phyloP scores from a whole-genome alignment of 176 grass and related monocot species.

The Oryza coarctata region DNA sequence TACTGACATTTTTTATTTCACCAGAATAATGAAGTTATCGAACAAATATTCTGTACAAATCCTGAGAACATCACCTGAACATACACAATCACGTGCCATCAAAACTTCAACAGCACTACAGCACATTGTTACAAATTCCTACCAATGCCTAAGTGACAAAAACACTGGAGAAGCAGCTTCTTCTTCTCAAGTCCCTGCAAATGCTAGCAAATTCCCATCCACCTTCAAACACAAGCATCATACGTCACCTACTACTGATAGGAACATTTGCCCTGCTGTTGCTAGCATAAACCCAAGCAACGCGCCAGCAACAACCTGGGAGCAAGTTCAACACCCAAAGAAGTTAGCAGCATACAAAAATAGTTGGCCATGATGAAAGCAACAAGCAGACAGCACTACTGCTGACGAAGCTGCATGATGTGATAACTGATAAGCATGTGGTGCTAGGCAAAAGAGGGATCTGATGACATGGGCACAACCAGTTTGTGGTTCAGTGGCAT shows the following conservation, averaged over 20 bases:
- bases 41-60: conserved; percentile 65
- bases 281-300: conserved; percentile 64
- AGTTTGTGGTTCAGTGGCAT: conserved; percentile 25
- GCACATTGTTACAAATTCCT: conserved; percentile 24
- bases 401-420: conserved; percentile 21
- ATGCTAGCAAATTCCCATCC: conserved; percentile 40
- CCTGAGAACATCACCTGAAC: conserved; percentile 36
- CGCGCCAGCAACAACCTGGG: conserved; percentile 62
- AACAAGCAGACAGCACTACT: not conserved
- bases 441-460: not conserved
- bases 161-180: conserved; percentile 55
- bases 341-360: conserved; percentile 27
- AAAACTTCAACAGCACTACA: conserved; percentile 42
- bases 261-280: conserved; percentile 47
- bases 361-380: conserved; percentile 3
- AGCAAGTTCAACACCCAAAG: conserved; percentile 16
- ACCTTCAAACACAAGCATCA: conserved; percentile 33
- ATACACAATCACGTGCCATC: conserved; percentile 38
- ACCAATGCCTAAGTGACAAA: conserved; percentile 40
- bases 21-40: conserved; percentile 29
- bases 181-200: conserved; percentile 35
- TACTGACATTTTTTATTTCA: conserved; percentile 26
- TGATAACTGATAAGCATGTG: conserved; percentile 24
- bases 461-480: not conserved
- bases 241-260: conserved; percentile 5